Conservation (phyloP, 768 basidiomycete species). For the Mrakia blollopis region DNA sequence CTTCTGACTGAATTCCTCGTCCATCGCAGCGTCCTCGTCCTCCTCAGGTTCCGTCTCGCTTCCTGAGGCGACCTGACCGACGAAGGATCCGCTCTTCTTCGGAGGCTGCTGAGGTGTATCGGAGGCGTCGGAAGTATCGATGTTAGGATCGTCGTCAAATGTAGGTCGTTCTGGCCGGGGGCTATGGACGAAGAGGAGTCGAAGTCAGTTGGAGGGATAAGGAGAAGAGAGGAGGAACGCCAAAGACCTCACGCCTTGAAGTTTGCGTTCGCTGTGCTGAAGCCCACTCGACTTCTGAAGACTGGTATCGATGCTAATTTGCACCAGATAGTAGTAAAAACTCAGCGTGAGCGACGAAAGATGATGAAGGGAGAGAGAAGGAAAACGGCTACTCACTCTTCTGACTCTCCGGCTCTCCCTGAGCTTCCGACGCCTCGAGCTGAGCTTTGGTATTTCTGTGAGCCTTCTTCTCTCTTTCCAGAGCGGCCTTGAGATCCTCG, state of each 20-base stretch:
- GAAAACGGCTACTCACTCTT: not conserved
- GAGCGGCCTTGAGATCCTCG: not conserved
- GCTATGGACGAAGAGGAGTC: not conserved
- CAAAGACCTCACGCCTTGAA: not conserved
- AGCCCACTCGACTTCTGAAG: not conserved
- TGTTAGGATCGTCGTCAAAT: too few species aligned
- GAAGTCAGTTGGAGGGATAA: not conserved
- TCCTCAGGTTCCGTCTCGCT: not conserved
- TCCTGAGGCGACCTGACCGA: not conserved
- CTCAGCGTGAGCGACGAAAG: too few species aligned
- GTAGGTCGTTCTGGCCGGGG: not conserved
- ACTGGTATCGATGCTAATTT: not conserved
- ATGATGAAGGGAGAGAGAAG: not conserved
- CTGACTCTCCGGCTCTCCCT: not conserved
- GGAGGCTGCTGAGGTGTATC: not conserved
- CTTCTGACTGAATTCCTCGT: slow-evolving; percentile 1
- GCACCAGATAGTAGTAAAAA: too few species aligned
- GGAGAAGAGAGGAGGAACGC: too few species aligned
- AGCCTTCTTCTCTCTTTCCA: not conserved
- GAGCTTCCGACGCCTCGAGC: not conserved
- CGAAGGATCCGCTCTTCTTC: not conserved
- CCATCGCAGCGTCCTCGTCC: not conserved
- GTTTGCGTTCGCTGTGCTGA: not conserved
- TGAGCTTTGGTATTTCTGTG: not conserved
- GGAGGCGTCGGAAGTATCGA: not conserved